A percentile compares a stretch with the other conserved stretches of the same genome.
These are phyloP conservation scores for Septoria linicola DNA, from an alignment of 2,329 filamentous ascomycete genomes.

Conservation along the genomic window DNA sequence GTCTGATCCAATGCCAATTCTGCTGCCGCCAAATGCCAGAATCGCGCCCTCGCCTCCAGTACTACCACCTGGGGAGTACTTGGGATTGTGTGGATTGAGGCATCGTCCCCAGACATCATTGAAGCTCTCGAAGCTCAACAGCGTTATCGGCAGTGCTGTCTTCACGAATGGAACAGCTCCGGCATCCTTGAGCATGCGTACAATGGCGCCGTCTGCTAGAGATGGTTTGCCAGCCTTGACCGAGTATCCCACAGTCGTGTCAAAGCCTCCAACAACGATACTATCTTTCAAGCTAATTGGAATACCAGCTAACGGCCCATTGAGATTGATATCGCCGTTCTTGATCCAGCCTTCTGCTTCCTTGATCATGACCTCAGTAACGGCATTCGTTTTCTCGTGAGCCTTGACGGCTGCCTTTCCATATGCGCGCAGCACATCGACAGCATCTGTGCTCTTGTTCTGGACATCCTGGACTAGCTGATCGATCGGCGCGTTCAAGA, in stretches of 20 bases:
- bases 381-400: conserved; percentile 82
- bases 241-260: conserved; percentile 79
- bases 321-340: conserved; percentile 63
- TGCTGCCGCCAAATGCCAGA: conserved; percentile 73
- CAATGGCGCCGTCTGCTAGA: conserved; percentile 67
- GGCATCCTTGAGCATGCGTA: conserved; percentile 77
- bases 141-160: conserved; percentile 82
- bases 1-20: conserved; percentile 87
- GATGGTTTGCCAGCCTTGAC: conserved; percentile 67
- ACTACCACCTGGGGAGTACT: conserved; percentile 84
- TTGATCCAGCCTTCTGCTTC: conserved; percentile 72
- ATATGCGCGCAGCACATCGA: conserved; percentile 79
- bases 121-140: conserved; percentile 81
- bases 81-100: conserved; percentile 78
- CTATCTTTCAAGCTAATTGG: conserved; percentile 79
- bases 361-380: conserved; percentile 81
- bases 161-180: conserved; percentile 89
- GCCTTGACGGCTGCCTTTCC: conserved; percentile 81
- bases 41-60: conserved; percentile 83
- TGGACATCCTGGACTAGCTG: conserved; percentile 77
- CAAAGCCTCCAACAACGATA: conserved; percentile 77
- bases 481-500: conserved; percentile 72
- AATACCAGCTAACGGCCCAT: conserved; percentile 81
- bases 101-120: conserved; percentile 79
- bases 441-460: conserved; percentile 61